Evolutionary conservation across 2,329 filamentous ascomycete genomes (phyloP), one percentile per base, ranked within the genome.

Genomic region (Teratosphaeria gauchensis): DNA sequence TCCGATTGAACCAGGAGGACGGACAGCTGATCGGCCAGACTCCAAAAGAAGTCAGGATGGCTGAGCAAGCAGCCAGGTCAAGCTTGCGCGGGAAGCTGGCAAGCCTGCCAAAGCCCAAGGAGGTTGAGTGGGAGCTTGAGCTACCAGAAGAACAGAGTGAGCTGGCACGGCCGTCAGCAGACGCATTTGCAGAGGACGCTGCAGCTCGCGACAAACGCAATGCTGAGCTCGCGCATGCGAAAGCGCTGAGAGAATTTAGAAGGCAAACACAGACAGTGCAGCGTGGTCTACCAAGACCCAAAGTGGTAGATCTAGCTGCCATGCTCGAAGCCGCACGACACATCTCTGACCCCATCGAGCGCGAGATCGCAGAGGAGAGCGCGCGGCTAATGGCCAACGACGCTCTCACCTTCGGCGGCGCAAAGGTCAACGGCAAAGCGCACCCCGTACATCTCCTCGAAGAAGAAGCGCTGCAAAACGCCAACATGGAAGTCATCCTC

Each of bases 211-310:
- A 95, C 71, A 82, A 83, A 53, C 84, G 88, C 62, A 83, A 87
- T 55, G 82, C 82, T 53, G 77, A 80, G 62, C 72, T 79, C 2
- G 76, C 76, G 46, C 86, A 92, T 68, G 88, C 87, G 55, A 69
- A 84, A 75, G 79, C 86, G 71, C 71, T 81, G 68, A 75, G 82
- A 12, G 92, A 97, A 66, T 88, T 90, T 68, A 86, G 84, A 71
- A 82, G 92, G 55, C 86, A 94, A 67, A 95, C 89, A 1, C 91
- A 95, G 69, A 92, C 95, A n/a, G 85, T 96, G 73, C 92, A 97
- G 74, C 85, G 82, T 65, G 84, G 83, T 3, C 78, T 99, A 12
- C 94, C 94, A 7, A 83, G 92, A 52, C 91, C 94, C 1, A 80
- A 81, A 1, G 75, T 81, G 1, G 79, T 97, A 14, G 87, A 97